Base-by-base conservation (phyloP, 495 filamentous ascomycete genomes). In the Penicillium psychrofluorescens region DNA sequence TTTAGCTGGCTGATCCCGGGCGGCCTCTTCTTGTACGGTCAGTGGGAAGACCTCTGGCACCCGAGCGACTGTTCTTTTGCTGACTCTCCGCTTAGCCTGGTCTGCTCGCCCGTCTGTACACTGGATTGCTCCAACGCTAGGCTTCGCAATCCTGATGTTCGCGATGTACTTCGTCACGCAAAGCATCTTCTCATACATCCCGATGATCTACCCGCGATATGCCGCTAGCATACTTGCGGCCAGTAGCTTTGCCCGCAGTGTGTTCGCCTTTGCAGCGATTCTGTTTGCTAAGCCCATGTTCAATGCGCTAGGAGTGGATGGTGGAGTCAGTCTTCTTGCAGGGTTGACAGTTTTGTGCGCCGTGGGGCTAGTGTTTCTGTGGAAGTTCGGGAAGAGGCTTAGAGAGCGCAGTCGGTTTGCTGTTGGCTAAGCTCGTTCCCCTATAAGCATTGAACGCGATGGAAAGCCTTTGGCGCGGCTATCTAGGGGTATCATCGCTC, bases 81-180 rank as follows among this genome's bases (percentile, higher is more conserved):
- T 16, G 4, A 16, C 4, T 16, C 83, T 84, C 63, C 55, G 81
- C 37, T 83, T 78, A 48, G 80, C 62, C 0, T 84, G 80, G 80
- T 82, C 81, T 7, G 64, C 71, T 1, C 46, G 70, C 13, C 62
- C 67, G 0, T 46, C 63, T 12, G 64, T 82, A 37, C 76, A 77
- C 41, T 84, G 79, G 79, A 78, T 82, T 35, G 79, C 66, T 1
- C 64, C 65, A 1, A 70, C 74, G 8, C 70, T 83, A 28, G 81
- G 79, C n/a, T 73, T 81, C 37, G 65, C 62, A n/a, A 67, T 84
- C 38, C 73, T 70, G 50, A 64, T 56, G 8, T 58, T 59, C 11
- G 59, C 62, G 12, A 63, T 75, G 12, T 77, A 75, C 55, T 46
- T 76, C 9, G 38, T 78, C 38, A 68, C 77, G 43, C 75, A 80